Percentiles rank a stretch among this genome's conserved stretches.
These are phyloP conservation scores for Fragaria nilgerrensis DNA, from an alignment of 306 rosid genomes.

Conservation along the genomic window DNA sequence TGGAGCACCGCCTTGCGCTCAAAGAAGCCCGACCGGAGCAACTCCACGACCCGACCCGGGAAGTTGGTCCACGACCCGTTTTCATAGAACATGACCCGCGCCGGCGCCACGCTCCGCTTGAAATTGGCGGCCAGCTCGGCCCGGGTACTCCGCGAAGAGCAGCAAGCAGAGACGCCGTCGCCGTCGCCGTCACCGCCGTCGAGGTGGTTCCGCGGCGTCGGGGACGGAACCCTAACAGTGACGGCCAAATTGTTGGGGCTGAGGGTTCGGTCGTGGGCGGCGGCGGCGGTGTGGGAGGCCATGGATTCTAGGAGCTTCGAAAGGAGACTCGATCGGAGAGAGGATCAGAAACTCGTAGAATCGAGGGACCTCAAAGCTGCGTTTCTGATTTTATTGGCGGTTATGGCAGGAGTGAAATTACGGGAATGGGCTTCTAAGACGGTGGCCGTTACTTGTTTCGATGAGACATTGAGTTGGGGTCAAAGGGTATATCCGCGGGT, in stretches of 20 bases:
- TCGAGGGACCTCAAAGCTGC: not conserved
- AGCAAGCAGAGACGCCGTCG: not conserved
- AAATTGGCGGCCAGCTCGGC: constrained; percentile 36
- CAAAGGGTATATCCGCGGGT: not conserved
- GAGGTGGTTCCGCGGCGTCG: too few species aligned
- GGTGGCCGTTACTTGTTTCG: not conserved
- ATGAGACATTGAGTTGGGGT: not conserved
- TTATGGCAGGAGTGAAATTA: not conserved
- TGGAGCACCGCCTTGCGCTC: constrained; percentile 35
- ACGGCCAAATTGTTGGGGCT: constrained; percentile 18
- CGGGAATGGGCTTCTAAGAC: not conserved
- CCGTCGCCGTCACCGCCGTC: not conserved
- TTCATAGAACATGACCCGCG: constrained; percentile 50
- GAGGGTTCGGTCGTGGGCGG: not conserved
- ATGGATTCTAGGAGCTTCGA: constrained; percentile 39
- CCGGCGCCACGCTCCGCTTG: constrained; percentile 38
- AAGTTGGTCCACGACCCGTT: constrained; percentile 47
- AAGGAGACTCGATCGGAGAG: not conserved
- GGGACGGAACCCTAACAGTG: constrained; percentile 14
- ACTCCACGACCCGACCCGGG: constrained; percentile 23
- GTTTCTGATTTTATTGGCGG: not conserved
- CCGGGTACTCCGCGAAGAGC: constrained; percentile 15
- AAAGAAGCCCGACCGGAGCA: constrained; percentile 32
- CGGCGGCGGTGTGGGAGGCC: constrained; percentile 12
- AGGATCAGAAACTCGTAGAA: constrained; percentile 19